These are phyloP conservation scores for Pezicula rhizophila DNA, from an alignment of 2,329 filamentous ascomycete genomes.

Conservation along the genomic window DNA sequence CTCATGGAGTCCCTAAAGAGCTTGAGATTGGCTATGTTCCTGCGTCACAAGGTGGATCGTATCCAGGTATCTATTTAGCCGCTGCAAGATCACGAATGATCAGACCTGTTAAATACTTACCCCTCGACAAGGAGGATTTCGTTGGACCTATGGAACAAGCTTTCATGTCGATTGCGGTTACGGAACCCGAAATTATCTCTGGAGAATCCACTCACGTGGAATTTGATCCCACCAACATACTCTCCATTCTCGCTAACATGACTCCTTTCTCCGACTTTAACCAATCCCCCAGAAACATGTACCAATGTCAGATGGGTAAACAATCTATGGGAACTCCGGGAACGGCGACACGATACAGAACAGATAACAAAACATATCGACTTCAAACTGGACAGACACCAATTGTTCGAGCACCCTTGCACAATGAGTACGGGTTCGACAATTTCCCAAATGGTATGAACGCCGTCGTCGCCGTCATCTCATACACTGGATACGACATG, in stretches of 20 bases:
- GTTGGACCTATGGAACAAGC: constrained; percentile 94
- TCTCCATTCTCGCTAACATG: constrained; percentile 97
- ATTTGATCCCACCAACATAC: constrained; percentile 88
- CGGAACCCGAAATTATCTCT: constrained; percentile 81
- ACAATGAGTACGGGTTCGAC: constrained; percentile 94
- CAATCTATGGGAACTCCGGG: constrained; percentile 98
- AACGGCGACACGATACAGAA: constrained; percentile 76
- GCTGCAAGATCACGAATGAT: constrained; percentile 82
- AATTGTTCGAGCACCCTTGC: constrained; percentile 82
- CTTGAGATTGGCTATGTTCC: constrained; percentile 92
- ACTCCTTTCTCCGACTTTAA: constrained; percentile 99
- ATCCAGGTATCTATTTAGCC: constrained; percentile 92
- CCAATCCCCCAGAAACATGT: constrained; percentile 98
- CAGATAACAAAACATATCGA: constrained; percentile 95
- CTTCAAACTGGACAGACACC: constrained; percentile 95
- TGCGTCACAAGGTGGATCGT: constrained; percentile 83
- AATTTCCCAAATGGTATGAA: constrained; percentile 98
- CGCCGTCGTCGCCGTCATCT: constrained; percentile 93
- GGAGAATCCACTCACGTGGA: constrained; percentile 91
- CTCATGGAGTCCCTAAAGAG: constrained; percentile 70
- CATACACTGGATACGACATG: constrained; percentile 99
- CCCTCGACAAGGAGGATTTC: constrained; percentile 77
- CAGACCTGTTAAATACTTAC: constrained; percentile 85
- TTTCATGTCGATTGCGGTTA: constrained; percentile 95
- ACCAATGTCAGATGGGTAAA: constrained; percentile 99